Evolutionary conservation across 768 basidiomycete species (phyloP).

Genomic region (Agrocybe pediades): DNA sequence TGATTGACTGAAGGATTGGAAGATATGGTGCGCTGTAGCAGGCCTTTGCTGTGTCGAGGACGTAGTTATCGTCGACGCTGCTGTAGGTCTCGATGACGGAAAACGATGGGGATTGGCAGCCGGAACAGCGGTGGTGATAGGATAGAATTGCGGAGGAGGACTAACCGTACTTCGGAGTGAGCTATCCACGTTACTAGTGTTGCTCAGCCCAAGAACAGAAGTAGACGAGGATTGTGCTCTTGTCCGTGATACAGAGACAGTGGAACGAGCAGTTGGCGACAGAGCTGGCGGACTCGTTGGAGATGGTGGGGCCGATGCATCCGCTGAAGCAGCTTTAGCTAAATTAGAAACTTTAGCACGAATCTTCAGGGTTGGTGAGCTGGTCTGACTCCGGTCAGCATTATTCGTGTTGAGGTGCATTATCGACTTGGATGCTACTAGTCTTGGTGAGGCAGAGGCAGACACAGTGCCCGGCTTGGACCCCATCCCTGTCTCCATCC

Average conservation of each 20-base stretch:
- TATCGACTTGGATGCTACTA: conserved; percentile 16
- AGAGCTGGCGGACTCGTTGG: conserved; percentile 6
- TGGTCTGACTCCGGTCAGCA: conserved; percentile 16
- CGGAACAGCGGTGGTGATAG: conserved; percentile 56
- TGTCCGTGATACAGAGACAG: conserved; percentile 22
- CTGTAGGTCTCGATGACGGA: conserved; percentile 32
- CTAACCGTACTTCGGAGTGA: conserved; percentile 20
- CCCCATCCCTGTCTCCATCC: neutral
- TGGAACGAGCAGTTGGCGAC: conserved; percentile 28
- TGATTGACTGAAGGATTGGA: conserved; percentile 29
- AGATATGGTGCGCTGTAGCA: conserved; percentile 25
- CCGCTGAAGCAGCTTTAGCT: conserved; percentile 32
- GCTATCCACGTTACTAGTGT: conserved; percentile 9
- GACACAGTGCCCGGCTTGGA: conserved; percentile 1
- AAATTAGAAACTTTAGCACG: conserved; percentile 63
- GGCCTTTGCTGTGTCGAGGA: neutral
- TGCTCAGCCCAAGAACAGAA: conserved; percentile 27
- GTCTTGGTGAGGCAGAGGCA: conserved; percentile 10
- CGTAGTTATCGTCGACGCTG: conserved; percentile 23
- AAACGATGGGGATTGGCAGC: conserved; percentile 65
- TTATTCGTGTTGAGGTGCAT: conserved; percentile 6
- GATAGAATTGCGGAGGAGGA: conserved; percentile 42
- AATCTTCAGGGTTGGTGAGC: conserved; percentile 41
- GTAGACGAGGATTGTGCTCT: conserved; percentile 46
- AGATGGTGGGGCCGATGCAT: conserved; percentile 17